Conservation (phyloP, 306 rosid genomes). For the Senna tora region DNA sequence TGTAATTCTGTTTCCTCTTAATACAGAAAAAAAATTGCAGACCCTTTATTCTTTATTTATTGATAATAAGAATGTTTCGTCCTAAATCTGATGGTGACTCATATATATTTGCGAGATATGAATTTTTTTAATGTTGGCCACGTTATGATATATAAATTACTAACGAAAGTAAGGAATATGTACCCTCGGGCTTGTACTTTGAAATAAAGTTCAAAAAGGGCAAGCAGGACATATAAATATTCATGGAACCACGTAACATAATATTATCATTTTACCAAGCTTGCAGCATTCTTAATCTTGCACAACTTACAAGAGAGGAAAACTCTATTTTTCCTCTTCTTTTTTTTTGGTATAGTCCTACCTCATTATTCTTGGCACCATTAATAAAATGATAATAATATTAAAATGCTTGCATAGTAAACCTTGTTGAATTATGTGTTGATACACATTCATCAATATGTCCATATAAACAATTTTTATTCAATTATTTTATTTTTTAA, state of each 20-base stretch:
- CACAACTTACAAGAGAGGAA: not conserved
- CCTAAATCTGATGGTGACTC: not conserved
- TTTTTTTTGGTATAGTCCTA: no score
- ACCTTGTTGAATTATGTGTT: not conserved
- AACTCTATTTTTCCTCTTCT: not conserved
- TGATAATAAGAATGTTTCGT: not conserved
- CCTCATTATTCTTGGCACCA: not conserved
- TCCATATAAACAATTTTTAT: not conserved
- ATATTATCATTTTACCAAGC: not conserved
- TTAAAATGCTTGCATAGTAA: not conserved
- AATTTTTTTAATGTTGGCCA: not conserved
- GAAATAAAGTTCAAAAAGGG: not conserved
- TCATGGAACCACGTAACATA: not conserved
- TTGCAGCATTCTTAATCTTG: not conserved
- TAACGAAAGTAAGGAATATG: not conserved
- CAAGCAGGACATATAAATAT: not conserved
- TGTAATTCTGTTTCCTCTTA: no score
- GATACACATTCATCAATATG: not conserved
- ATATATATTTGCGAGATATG: not conserved
- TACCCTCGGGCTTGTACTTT: not conserved
- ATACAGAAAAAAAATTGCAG: no score
- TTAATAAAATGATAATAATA: no score
- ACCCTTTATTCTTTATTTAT: not conserved
- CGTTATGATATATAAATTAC: not conserved
- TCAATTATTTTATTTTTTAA: not conserved